Evolutionary conservation across 163 green algal genomes (phyloP).

Genomic region (Dunaliella salina): DNA sequence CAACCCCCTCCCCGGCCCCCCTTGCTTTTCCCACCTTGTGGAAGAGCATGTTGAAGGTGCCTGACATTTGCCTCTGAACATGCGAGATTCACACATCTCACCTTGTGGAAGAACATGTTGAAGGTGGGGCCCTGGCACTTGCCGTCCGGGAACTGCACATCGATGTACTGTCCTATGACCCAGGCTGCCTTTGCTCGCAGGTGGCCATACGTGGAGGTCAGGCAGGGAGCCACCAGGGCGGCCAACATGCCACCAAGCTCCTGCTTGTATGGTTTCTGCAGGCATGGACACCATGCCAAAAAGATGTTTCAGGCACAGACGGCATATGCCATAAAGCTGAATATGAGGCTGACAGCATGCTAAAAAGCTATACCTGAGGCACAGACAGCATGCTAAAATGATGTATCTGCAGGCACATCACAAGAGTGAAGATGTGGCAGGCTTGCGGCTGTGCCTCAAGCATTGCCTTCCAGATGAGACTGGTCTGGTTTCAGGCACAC

Average conservation of each 20-base stretch:
- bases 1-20: too few relatives aligned
- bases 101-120: constrained; percentile 59
- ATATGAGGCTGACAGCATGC: too few relatives aligned
- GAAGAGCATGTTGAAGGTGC: constrained; percentile 74
- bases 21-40: neutral
- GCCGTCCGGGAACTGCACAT: constrained; percentile 70
- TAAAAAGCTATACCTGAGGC: too few relatives aligned
- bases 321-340: too few relatives aligned
- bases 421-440: too few relatives aligned
- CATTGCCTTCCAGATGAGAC: too few relatives aligned
- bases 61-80: constrained; percentile 36
- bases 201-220: constrained; percentile 71
- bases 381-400: too few relatives aligned
- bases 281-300: too few relatives aligned
- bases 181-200: constrained; percentile 87
- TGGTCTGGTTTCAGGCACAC: too few relatives aligned
- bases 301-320: too few relatives aligned
- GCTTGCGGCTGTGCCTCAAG: too few relatives aligned
- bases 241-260: constrained; percentile 84
- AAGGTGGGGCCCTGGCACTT: constrained; percentile 64
- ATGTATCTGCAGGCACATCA: too few relatives aligned
- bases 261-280: constrained; percentile 71
- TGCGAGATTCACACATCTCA: constrained; percentile 24
- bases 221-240: constrained; percentile 80
- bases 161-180: constrained; percentile 75